phyloP scores from a whole-genome alignment of 768 basidiomycete genomes.

The Gymnopilus junonius region DNA sequence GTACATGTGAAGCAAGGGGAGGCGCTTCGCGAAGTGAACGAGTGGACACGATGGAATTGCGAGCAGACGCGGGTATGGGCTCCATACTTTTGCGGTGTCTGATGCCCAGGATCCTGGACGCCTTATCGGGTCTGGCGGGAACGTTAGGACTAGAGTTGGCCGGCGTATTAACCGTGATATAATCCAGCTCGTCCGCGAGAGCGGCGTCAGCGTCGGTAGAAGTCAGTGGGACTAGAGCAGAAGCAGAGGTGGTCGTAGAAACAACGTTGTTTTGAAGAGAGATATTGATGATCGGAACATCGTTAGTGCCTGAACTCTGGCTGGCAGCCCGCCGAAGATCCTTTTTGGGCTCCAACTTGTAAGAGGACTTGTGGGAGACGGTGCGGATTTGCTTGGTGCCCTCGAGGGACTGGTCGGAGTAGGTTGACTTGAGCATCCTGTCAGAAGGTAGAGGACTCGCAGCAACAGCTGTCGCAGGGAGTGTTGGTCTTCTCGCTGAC shows the following conservation, averaged over 20 bases:
- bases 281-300: conserved; percentile 56
- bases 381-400: conserved; percentile 35
- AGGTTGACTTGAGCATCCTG: conserved; percentile 49
- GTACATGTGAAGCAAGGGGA: conserved; percentile 62
- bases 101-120: conserved; percentile 78
- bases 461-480: conserved; percentile 40
- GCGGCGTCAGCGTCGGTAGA: conserved; percentile 41
- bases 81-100: conserved; percentile 81
- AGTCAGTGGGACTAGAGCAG: conserved; percentile 15
- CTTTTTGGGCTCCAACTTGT: conserved; percentile 40
- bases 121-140: conserved; percentile 65
- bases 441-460: conserved; percentile 43
- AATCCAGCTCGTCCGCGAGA: conserved; percentile 77
- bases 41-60: conserved; percentile 80
- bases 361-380: conserved; percentile 27
- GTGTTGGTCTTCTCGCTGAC: conserved; percentile 32
- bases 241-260: conserved; percentile 27
- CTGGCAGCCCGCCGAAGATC: conserved; percentile 29
- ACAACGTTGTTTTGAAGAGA: conserved; percentile 39
- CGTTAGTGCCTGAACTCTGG: conserved; percentile 35
- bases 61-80: conserved; percentile 77
- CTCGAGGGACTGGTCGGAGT: conserved; percentile 52
- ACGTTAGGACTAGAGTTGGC: conserved; percentile 36
- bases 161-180: conserved; percentile 55
- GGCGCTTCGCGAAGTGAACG: conserved; percentile 64